A percentile compares a stretch with the other conserved stretches of the same genome.
phyloP scores from a whole-genome alignment of 2,329 filamentous ascomycete genomes.

The Cadophora malorum region DNA sequence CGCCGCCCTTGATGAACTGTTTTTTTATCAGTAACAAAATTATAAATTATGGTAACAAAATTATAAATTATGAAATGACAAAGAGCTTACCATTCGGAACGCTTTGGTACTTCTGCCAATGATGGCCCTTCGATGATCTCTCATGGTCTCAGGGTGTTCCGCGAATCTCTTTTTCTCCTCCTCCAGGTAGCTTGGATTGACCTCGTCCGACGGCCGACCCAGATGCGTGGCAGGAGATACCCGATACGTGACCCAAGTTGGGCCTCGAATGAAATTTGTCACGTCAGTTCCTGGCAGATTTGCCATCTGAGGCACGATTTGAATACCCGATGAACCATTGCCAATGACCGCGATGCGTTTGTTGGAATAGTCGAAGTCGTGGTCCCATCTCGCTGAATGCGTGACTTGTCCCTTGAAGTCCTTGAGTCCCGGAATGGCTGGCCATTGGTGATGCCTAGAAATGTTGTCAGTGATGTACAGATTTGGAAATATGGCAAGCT shows the following conservation, averaged over 20 bases:
- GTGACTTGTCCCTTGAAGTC: constrained; percentile 53
- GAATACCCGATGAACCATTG: constrained; percentile 47
- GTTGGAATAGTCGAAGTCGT: constrained; percentile 46
- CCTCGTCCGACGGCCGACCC: too few species aligned
- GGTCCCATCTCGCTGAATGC: constrained; percentile 52
- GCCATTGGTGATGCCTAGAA: constrained; percentile 51
- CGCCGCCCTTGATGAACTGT: too few species aligned
- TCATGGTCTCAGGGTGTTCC: constrained; percentile 17
- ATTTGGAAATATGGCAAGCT: too few species aligned
- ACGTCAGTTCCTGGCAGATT: constrained; percentile 54
- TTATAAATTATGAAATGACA: too few species aligned
- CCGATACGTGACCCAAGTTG: constrained; percentile 57
- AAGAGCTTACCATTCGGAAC: too few species aligned
- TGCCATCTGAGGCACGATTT: constrained; percentile 48
- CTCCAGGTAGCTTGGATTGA: constrained; percentile 30
- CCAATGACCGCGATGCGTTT: constrained; percentile 48
- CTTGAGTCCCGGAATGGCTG: constrained; percentile 53
- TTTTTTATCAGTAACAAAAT: too few species aligned
- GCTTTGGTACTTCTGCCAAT: too few species aligned
- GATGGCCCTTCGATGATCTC: too few species aligned
- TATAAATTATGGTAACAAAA: too few species aligned
- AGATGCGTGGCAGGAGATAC: constrained; percentile 45
- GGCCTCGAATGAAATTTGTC: constrained; percentile 61
- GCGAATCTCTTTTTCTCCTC: constrained; percentile 39
- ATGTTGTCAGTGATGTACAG: constrained; percentile 31